Base-by-base conservation (phyloP, 306 rosid genomes). In the Medicago lupulina region DNA sequence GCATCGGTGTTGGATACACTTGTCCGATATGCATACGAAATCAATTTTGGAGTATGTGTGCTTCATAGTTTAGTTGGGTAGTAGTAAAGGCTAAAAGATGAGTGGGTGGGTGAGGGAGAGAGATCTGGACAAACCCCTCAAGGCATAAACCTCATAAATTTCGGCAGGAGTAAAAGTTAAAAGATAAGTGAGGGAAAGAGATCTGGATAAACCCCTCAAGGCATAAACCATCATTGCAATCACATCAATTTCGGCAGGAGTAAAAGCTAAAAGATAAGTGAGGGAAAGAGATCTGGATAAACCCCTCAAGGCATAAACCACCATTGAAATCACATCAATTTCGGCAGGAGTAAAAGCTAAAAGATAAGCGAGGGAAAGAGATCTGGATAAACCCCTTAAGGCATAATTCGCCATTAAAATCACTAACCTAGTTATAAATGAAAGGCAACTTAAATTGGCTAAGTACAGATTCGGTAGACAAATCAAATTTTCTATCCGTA, bases 211-310 rank as follows among this genome's bases (percentile, higher is more conserved):
- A 70, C 1, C 75, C 12, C 16, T 50, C 46, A 51, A 51, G 47
- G 6, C 16, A 70, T 70, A 51, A 69, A 69, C 47, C 60, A 50
- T 47, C 6, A 31, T 49, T 11, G 47, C 51, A 70, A 51, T 50
- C 34, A 36, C 38, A 28, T 28, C 4, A 28, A 28, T 28, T 28
- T 3, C 31, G 28, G 31, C 31, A 28, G 31, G 31, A 28, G 31
- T 28, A 28, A 28, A 28, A 3, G 31, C 4, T 28, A 28, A 70
- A 50, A 12, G 75, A 51, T 1, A 13, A 28, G 14, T 5, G 54
- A 50, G 62, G 64, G 50, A 53, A 71, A 50, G 34, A 47, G 9
- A 70, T 14, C n/a, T 7, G 7, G 44, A 70, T 70, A 70, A 70
- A 51, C 2, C 75, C 12, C 28, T 50, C 31, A 34, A 34, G 47